Percentiles rank a stretch among this genome's conserved stretches.
Evolutionary conservation across 352 stramenopile genomes (phyloP).

Genomic region (Elongisporangium anandrum): DNA sequence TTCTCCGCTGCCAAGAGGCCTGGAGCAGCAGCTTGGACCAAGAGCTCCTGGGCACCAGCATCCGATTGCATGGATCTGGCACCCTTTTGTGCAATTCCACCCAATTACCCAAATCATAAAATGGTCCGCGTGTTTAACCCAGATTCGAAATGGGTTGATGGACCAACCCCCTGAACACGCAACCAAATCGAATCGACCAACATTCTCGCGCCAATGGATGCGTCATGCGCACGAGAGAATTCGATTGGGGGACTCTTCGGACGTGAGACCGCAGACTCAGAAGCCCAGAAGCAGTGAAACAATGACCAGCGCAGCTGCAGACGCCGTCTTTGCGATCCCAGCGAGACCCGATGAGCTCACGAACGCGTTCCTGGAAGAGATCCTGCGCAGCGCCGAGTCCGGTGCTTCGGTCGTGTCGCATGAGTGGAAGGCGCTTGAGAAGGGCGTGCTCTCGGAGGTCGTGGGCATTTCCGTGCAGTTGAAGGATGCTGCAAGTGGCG

Average conservation of each 20-base stretch:
- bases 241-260: neutral
- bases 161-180: neutral
- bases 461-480: constrained; percentile 42
- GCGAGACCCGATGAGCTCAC: constrained; percentile 39
- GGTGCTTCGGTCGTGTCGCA: constrained; percentile 33
- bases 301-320: neutral
- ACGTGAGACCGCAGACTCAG: neutral
- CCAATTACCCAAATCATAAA: neutral
- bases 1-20: neutral
- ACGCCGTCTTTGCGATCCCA: constrained; percentile 11
- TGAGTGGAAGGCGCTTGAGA: constrained; percentile 60
- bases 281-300: neutral
- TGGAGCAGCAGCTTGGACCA: no score
- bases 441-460: constrained; percentile 77
- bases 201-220: neutral
- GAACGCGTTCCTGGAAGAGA: constrained; percentile 43
- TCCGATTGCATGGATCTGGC: no score
- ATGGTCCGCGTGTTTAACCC: neutral
- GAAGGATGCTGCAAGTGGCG: constrained; percentile 1
- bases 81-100: neutral
- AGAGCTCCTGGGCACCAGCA: no score
- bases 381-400: constrained; percentile 16
- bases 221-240: neutral
- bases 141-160: no score
- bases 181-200: neutral